Percentiles rank a stretch among this genome's conserved stretches.
These are phyloP conservation scores for Bipolaris sorokiniana DNA, from an alignment of 2,329 filamentous ascomycete species.

Conservation along the genomic window DNA sequence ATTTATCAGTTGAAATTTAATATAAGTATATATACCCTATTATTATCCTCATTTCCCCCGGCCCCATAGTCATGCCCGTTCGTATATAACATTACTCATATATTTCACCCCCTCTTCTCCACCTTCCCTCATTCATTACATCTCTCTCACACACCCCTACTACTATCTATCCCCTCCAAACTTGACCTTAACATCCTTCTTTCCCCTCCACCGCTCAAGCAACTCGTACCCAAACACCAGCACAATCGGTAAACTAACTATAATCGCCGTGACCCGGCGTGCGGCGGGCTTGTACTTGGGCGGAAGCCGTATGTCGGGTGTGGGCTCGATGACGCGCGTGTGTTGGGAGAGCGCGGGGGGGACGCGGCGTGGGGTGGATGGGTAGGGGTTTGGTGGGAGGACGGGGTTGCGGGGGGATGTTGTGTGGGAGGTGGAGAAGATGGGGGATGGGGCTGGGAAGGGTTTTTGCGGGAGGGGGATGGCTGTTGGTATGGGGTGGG, in stretches of 20 bases:
- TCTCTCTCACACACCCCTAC: neutral
- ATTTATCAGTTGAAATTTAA: neutral
- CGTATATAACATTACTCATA: neutral
- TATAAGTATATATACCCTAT: neutral
- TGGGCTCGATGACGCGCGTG: constrained; percentile 30
- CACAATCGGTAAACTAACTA: constrained; percentile 44
- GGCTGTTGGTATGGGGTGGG: neutral
- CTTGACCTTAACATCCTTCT: constrained; percentile 25
- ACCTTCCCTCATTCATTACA: no score
- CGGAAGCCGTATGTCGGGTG: constrained; percentile 28
- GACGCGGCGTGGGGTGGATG: neutral
- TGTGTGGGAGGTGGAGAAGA: constrained; percentile 3
- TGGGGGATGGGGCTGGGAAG: constrained; percentile 19
- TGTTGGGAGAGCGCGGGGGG: neutral
- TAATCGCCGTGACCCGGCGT: constrained; percentile 41
- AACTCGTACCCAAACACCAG: constrained; percentile 44
- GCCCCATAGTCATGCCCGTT: no score
- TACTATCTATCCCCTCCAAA: constrained; percentile 20
- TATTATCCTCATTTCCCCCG: neutral
- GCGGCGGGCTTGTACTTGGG: constrained; percentile 43
- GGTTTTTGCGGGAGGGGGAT: constrained; percentile 34
- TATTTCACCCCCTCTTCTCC: neutral
- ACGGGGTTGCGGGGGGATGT: constrained; percentile 1
- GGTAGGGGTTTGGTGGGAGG: neutral
- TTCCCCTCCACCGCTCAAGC: constrained; percentile 33